Evolutionary conservation across 352 stramenopile species (phyloP), one percentile per base, ranked within the genome.

Genomic region (Pythium dissotocum): DNA sequence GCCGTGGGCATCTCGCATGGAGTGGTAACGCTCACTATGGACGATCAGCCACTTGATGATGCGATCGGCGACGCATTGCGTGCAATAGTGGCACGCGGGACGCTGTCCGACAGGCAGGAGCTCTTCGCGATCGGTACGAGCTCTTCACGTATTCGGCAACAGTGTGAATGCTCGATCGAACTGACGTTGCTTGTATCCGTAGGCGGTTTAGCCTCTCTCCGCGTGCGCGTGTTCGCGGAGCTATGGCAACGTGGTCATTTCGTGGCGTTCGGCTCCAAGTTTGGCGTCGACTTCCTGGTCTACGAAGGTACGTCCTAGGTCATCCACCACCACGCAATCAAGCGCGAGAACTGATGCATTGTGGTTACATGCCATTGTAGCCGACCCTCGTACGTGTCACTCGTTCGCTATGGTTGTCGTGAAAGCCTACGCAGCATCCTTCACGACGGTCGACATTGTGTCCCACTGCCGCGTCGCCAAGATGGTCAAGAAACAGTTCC

Each of bases 191-290:
- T 28, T 60, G 30, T 56, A 58, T 33, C 49, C 32, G 62, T 55
- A 71, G 26, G 18, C 54, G 69, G 58, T 13, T 36, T 49, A 1
- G 26, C 21, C 8, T 12, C 56, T 32, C 58, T 78, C 16, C 77
- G 76, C 16, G 35, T 89, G 26, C 75, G 64, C 28, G 78, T 93
- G n/a, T 93, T 90, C 58, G 59, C 28, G 0, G 82, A 95, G 51
- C 65, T 93, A 4, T 95, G 87, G 87, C 67, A 77, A 30, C 71
- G 79, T 55, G 81, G 81, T 10, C 89, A 89, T 51, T 72, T 82
- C 51, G 82, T 95, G 38, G 84, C 85, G 8, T 85, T 83, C 26
- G 87, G 83, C 16, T 91, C 85, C 42, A 95, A 95, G 70, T 95
- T 95, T 60, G 84, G 83, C n/a, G 83, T 82, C 4, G 85, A 95